Evolutionary conservation across 1,284 basidiomycete genomes (phyloP), one percentile per base, ranked within the genome.

Genomic region (Ustilago trichophora): DNA sequence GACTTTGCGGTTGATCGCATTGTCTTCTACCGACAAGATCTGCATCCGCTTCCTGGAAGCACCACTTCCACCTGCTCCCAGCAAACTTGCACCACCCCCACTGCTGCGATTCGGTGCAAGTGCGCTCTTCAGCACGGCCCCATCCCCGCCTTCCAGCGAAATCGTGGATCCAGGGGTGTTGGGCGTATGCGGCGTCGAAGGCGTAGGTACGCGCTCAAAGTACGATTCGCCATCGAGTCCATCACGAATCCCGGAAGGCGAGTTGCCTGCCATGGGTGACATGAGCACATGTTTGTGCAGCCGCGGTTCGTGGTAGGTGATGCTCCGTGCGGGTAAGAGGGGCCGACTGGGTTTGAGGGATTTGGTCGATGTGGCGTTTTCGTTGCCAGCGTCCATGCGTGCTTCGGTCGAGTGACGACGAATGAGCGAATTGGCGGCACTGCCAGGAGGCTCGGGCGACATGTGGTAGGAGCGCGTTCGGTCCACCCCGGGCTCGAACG

Each of bases 81-180:
- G 45, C 49, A 53, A 11, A 19, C 46, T 50, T 24, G n/a, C n/a
- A n/a, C n/a, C n/a, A n/a, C 48, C 33, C 10, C 49, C 41, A 16
- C 55, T 34, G 6, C 56, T 49, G 9, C 43, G 44, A 18, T 31
- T 43, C 35, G 64, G 42, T 2, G 35, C 51, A 6, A 84, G 67
- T 3, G 83, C 82, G 9, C 82, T 80, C 50, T 83, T 83, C 27
- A 85, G 77, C 76, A 85, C 83, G 3, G 83, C 83, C 1, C 84
- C 84, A 10, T 84, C 84, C 40, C 83, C 84, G 0, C 83, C 83
- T 24, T 85, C 72, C 4, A 84, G 82, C 21, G 83, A 83, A 18
- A 84, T 72, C 1, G 78, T 73, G n/a, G 81, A 82, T 5, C 82
- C 81, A 0, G 79, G 79, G 3, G 83, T 82, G 40, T 75, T 80